Evolutionary conservation across 371 early-diverging fungal genomes (phyloP).

Genomic region (Syncephalis fuscata): DNA sequence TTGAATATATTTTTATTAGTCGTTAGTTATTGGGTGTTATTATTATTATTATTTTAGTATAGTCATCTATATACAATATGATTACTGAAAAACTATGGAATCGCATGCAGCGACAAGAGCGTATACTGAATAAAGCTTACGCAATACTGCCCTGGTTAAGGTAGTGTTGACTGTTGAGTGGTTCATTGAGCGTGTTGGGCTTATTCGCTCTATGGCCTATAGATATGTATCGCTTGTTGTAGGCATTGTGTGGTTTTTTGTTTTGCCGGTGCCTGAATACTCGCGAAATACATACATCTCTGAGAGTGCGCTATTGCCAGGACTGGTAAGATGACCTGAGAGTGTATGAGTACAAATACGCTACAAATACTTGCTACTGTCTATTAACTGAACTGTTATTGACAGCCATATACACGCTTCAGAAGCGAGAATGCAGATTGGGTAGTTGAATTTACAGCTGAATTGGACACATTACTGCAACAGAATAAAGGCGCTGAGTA

Average conservation of each 20-base stretch:
- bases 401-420: neutral
- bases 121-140: too few relatives aligned
- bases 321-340: conserved; percentile 4
- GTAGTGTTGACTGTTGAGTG: too few relatives aligned
- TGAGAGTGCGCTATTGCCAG: conserved; percentile 8
- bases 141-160: too few relatives aligned
- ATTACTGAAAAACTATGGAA: too few relatives aligned
- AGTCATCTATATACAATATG: too few relatives aligned
- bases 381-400: neutral
- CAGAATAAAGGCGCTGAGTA: conserved; percentile 3
- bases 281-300: conserved; percentile 7
- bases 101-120: too few relatives aligned
- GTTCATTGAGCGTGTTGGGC: too few relatives aligned
- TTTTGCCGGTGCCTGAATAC: conserved; percentile 5
- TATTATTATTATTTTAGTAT: too few relatives aligned
- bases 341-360: neutral
- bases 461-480: conserved; percentile 1
- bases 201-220: neutral
- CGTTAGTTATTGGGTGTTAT: too few relatives aligned
- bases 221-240: conserved; percentile 4
- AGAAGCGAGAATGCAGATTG: conserved; percentile 6
- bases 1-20: too few relatives aligned
- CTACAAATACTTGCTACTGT: too few relatives aligned
- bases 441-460: conserved; percentile 3
- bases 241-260: conserved; percentile 7